Percentiles rank a stretch among this genome's conserved stretches.
These are phyloP conservation scores for Thalassiosira mediterranea DNA, from an alignment of 352 stramenopile genomes.

Conservation along the genomic window DNA sequence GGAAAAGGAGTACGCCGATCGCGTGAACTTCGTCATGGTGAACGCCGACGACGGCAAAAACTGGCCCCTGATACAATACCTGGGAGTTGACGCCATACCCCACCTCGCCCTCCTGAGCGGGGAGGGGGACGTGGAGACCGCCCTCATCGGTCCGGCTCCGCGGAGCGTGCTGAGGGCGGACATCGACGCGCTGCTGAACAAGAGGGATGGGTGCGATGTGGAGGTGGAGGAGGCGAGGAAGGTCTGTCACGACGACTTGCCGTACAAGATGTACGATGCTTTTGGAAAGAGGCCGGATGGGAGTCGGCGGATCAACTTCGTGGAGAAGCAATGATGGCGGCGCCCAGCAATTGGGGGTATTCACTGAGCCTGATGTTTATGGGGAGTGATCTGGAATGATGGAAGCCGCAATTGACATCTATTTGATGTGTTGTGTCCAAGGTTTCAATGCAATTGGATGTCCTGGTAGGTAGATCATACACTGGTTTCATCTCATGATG, in stretches of 20 bases:
- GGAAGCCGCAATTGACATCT: no score
- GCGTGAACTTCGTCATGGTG: conserved; percentile 79
- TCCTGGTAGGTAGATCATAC: no score
- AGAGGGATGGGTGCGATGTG: conserved; percentile 20
- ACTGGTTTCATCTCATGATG: no score
- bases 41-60: conserved; percentile 62
- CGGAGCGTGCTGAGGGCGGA: conserved; percentile 63
- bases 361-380: no score
- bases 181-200: conserved; percentile 72
- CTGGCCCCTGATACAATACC: conserved; percentile 70
- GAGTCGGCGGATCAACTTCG: conserved; percentile 44
- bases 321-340: no score
- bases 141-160: conserved; percentile 75
- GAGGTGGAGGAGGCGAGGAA: conserved; percentile 2
- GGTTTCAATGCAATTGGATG: no score
- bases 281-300: conserved; percentile 64
- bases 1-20: conserved; percentile 69
- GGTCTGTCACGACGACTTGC: conserved; percentile 52
- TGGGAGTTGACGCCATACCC: conserved; percentile 80
- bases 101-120: conserved; percentile 68
- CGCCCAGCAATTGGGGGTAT: no score
- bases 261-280: conserved; percentile 79
- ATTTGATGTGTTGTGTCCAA: no score
- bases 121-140: conserved; percentile 76
- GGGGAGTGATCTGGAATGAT: no score